These are phyloP conservation scores for Suillus discolor DNA, from an alignment of 768 basidiomycete genomes.

Conservation along the genomic window DNA sequence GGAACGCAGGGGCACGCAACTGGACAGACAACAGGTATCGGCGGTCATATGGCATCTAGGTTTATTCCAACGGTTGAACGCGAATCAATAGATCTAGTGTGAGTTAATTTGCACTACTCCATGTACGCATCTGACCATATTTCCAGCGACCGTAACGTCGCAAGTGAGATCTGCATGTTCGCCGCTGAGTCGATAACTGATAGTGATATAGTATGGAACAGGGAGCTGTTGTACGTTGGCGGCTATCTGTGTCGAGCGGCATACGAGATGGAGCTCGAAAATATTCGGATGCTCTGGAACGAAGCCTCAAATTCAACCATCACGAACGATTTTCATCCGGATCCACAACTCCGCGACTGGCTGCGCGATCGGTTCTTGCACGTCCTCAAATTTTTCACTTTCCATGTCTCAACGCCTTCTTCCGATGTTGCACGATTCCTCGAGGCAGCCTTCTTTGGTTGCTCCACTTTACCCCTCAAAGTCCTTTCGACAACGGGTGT, in stretches of 20 bases:
- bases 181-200: not conserved
- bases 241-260: constrained; percentile 81
- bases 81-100: constrained; percentile 90
- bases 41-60: constrained; percentile 70
- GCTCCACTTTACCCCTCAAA: constrained; percentile 55
- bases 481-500: constrained; percentile 80
- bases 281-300: constrained; percentile 63
- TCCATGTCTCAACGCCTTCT: constrained; percentile 85
- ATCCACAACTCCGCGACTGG: constrained; percentile 48
- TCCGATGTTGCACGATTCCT: constrained; percentile 70
- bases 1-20: constrained; percentile 80
- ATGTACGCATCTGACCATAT: not conserved
- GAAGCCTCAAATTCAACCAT: constrained; percentile 39
- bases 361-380: constrained; percentile 70
- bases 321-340: constrained; percentile 29
- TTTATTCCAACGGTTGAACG: constrained; percentile 97
- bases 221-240: constrained; percentile 82
- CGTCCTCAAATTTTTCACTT: constrained; percentile 87
- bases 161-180: constrained; percentile 44
- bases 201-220: constrained; percentile 73
- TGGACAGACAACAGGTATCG: constrained; percentile 86
- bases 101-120: constrained; percentile 25
- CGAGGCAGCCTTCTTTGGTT: constrained; percentile 79
- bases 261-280: constrained; percentile 80
- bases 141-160: constrained; percentile 77